phyloP scores from a whole-genome alignment of 192 early-diverging fungal genomes.

The Rhizophagus clarus region DNA sequence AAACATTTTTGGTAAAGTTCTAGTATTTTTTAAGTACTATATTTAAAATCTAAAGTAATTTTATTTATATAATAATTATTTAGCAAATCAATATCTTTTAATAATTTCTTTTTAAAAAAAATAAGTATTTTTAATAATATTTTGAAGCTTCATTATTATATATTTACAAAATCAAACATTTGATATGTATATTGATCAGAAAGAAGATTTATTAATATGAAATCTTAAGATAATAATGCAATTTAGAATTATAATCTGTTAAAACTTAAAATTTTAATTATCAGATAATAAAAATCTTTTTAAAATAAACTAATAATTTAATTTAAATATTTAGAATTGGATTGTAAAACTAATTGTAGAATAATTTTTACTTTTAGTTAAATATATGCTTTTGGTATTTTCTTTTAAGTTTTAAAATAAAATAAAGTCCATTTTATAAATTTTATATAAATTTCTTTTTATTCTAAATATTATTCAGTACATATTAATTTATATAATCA shows the following conservation, averaged over 20 bases:
- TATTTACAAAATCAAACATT: neutral
- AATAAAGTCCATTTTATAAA: neutral
- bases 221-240: neutral
- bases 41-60: neutral
- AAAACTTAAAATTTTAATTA: neutral
- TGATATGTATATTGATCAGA: neutral
- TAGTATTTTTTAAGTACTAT: neutral
- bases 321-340: constrained; percentile 1
- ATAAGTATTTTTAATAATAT: neutral
- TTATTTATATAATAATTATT: neutral
- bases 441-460: neutral
- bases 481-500: neutral
- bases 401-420: neutral
- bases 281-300: neutral
- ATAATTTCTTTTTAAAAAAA: neutral
- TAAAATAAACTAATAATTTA: neutral
- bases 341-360: neutral
- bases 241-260: neutral
- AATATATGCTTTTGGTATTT: neutral
- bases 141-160: neutral
- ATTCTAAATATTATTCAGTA: constrained; percentile 10
- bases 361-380: neutral
- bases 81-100: neutral
- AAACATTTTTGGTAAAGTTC: neutral
- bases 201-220: neutral